Base-by-base conservation (phyloP, 1,139 yeast genomes). In the Debaryomyces singareniensis region DNA sequence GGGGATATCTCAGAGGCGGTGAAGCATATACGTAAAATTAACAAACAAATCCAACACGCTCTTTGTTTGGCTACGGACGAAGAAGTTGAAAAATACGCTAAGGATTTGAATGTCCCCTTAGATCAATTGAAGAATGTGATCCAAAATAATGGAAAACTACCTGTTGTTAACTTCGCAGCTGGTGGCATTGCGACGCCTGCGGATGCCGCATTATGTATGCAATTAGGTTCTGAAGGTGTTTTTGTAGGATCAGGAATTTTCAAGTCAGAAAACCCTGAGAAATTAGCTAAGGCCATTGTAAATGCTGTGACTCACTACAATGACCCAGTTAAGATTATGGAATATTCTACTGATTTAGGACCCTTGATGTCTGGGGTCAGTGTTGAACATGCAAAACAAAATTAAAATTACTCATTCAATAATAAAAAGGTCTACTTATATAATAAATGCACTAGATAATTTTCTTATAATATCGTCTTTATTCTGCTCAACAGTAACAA, bases 121-220 rank as follows among this genome's bases (percentile, higher is more conserved):
- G 68, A 65, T 12, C 55, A 75, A 31, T 60, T 84, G 39, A 55
- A 69, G 42, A 61, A 69, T 35, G 63, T 72, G 33, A 62, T 78
- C 30, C 69, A 67, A 29, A 58, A 63, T 42, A 57, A 61, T 9
- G 86, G 86, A 25, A 76, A 78, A 43, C 68, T 84, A 41, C 91
- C 91, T 1, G 94, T 84, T 28, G 94, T 84, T 33, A 83, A 82
- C 62, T 84, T 84, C 54, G 93, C 94, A 25, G 94, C 94, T 26
- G 95, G 95, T 30, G 95, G 95, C 40, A 81, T 84, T 32, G 94
- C 94, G 7, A 81, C 94, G 7, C 95, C 95, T 16, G 79, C 91
- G 2, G 95, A 84, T 55, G 94, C 94, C 26, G 94, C 94, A 7
- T 62, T 84, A 42, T 78, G 86, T 58, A 83, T 84, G 94, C 89